Percentiles rank a stretch among this genome's conserved stretches.
phyloP scores from a whole-genome alignment of 1,139 yeast genomes.

The Blastobotrys buckinghamii region DNA sequence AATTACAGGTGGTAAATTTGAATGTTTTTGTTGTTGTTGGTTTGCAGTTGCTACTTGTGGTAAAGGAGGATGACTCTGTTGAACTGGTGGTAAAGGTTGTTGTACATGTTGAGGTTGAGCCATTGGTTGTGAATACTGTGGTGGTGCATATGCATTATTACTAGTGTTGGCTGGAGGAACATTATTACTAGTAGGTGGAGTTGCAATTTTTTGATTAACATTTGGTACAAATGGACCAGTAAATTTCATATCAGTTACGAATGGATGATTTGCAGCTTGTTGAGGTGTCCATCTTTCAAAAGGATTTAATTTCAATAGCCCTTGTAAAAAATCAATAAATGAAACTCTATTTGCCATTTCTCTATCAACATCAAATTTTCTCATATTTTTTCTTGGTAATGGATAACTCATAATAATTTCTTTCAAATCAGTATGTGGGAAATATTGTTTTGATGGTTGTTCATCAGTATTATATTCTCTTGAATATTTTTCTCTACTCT shows the following conservation, averaged over 20 bases:
- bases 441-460: slow-evolving; percentile 79
- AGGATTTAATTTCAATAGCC: slow-evolving; percentile 79
- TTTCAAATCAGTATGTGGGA: slow-evolving; percentile 62
- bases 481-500: slow-evolving; percentile 55
- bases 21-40: slow-evolving; percentile 1
- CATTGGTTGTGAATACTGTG: background rate
- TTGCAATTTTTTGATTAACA: background rate
- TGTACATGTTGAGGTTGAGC: background rate
- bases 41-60: slow-evolving; percentile 8
- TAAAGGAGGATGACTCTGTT: background rate
- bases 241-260: slow-evolving; percentile 47
- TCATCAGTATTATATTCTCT: slow-evolving; percentile 54
- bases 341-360: slow-evolving; percentile 70
- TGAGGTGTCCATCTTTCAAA: slow-evolving; percentile 95
- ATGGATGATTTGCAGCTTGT: slow-evolving; percentile 90
- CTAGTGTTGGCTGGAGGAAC: slow-evolving; percentile 7
- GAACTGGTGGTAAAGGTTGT: background rate
- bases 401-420: slow-evolving; percentile 76
- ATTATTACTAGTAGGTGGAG: background rate
- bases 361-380: slow-evolving; percentile 42
- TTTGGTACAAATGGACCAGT: slow-evolving; percentile 34
- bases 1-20: background rate
- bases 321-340: slow-evolving; percentile 70
- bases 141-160: background rate
- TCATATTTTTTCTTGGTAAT: slow-evolving; percentile 68